Evolutionary conservation across 768 basidiomycete species (phyloP).

Genomic region (Punctularia strigosozonata): DNA sequence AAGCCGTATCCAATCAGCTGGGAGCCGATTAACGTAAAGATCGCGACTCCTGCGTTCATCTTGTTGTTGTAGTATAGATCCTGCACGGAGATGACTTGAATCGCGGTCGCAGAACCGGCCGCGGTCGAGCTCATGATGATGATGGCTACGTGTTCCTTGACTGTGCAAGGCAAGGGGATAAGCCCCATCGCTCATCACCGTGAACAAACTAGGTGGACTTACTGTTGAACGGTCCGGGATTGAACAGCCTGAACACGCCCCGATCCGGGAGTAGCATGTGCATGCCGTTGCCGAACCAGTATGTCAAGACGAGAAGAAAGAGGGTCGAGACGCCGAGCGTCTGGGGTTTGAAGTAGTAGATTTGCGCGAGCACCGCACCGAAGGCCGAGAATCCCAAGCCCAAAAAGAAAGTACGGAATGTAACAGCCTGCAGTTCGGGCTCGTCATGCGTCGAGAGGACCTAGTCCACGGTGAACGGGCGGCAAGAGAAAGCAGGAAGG

Average conservation of each 20-base stretch:
- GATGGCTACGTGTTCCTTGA: constrained; percentile 6
- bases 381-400: constrained; percentile 25
- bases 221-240: constrained; percentile 28
- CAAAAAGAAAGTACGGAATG: constrained; percentile 46
- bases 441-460: constrained; percentile 26
- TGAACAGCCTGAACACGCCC: constrained; percentile 20
- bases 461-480: constrained; percentile 8
- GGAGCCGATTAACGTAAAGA: constrained; percentile 28
- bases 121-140: constrained; percentile 20
- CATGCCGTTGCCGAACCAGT: constrained; percentile 35
- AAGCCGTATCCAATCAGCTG: constrained; percentile 31
- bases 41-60: constrained; percentile 30
- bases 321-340: constrained; percentile 36
- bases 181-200: too few relatives aligned
- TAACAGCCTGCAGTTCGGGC: constrained; percentile 29
- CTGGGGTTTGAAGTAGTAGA: constrained; percentile 34
- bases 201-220: too few relatives aligned
- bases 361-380: constrained; percentile 22
- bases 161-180: constrained; percentile 1
- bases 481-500: background rate
- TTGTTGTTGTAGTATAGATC: constrained; percentile 21
- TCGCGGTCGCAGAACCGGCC: constrained; percentile 19
- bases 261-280: constrained; percentile 20
- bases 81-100: constrained; percentile 22
- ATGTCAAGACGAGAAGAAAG: constrained; percentile 40